These are phyloP conservation scores for Globisporangium ultimum DNA, from an alignment of 352 stramenopile genomes.

Conservation along the genomic window DNA sequence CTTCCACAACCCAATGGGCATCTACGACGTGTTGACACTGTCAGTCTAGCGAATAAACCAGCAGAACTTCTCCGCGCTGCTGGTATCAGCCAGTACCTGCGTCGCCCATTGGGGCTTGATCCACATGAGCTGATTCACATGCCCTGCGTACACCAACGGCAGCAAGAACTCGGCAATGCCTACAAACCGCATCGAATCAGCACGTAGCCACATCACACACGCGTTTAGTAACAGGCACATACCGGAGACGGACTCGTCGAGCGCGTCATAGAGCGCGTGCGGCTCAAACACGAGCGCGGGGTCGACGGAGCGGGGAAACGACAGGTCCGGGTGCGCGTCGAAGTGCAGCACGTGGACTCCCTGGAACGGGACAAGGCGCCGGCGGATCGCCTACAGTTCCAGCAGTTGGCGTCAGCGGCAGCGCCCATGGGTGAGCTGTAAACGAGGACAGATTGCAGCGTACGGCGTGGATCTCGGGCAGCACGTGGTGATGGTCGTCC, in stretches of 20 bases:
- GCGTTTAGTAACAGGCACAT: not conserved
- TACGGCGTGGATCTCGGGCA: constrained; percentile 68
- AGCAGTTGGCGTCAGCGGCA: not conserved
- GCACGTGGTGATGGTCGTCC: constrained; percentile 80
- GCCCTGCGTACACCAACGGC: constrained; percentile 72
- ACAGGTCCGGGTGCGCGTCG: constrained; percentile 86
- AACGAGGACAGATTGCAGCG: not conserved
- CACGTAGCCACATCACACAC: not conserved
- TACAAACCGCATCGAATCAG: constrained; percentile 2
- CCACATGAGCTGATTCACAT: constrained; percentile 76
- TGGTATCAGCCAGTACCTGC: constrained; percentile 30
- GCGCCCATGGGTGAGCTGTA: not conserved
- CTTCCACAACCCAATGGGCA: constrained; percentile 3
- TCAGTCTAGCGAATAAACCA: too few relatives aligned
- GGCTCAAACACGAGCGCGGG: constrained; percentile 58
- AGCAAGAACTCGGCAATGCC: constrained; percentile 87
- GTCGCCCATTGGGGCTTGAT: constrained; percentile 77
- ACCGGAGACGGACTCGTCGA: constrained; percentile 61
- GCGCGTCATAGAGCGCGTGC: constrained; percentile 61
- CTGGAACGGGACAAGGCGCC: constrained; percentile 58
- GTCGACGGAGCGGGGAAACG: constrained; percentile 45
- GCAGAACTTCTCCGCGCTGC: too few relatives aligned
- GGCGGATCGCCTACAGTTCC: constrained; percentile 58
- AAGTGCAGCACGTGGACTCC: constrained; percentile 75
- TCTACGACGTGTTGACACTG: not conserved